These are phyloP conservation scores for Eucalyptus marginata DNA, from an alignment of 345 rosid species.

Conservation along the genomic window DNA sequence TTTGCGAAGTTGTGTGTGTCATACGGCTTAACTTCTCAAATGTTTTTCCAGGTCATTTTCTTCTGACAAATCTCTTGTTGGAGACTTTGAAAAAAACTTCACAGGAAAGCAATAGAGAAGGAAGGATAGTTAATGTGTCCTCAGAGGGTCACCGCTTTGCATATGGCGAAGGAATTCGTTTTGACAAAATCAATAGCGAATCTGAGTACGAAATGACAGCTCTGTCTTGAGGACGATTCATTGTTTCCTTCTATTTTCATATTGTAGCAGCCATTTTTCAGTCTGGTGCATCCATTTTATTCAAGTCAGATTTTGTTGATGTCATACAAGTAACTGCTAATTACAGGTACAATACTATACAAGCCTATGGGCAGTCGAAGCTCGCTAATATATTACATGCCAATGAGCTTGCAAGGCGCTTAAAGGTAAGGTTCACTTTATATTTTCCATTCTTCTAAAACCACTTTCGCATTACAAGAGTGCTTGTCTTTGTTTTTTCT, in stretches of 20 bases:
- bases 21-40: neutral
- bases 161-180: conserved; percentile 28
- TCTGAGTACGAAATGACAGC: conserved; percentile 10
- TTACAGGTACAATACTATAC: conserved; percentile 27
- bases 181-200: conserved; percentile 25
- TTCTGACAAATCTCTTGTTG: conserved; percentile 27
- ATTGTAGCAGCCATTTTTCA: neutral
- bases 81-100: conserved; percentile 40
- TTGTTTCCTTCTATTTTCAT: neutral
- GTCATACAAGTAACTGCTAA: neutral
- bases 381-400: conserved; percentile 21
- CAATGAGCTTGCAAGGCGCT: conserved; percentile 30
- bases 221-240: neutral
- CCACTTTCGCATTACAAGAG: neutral
- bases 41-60: conserved; percentile 35
- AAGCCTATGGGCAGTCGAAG: conserved; percentile 55
- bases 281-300: neutral
- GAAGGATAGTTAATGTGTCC: conserved; percentile 38
- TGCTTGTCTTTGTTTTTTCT: neutral
- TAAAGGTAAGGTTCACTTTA: conserved; percentile 11
- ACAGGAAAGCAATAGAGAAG: conserved; percentile 16
- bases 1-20: neutral
- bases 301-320: neutral
- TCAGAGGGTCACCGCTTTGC: conserved; percentile 20
- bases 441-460: neutral